These are phyloP conservation scores for Pleurotus citrinopileatus DNA, from an alignment of 768 basidiomycete species.

Conservation along the genomic window DNA sequence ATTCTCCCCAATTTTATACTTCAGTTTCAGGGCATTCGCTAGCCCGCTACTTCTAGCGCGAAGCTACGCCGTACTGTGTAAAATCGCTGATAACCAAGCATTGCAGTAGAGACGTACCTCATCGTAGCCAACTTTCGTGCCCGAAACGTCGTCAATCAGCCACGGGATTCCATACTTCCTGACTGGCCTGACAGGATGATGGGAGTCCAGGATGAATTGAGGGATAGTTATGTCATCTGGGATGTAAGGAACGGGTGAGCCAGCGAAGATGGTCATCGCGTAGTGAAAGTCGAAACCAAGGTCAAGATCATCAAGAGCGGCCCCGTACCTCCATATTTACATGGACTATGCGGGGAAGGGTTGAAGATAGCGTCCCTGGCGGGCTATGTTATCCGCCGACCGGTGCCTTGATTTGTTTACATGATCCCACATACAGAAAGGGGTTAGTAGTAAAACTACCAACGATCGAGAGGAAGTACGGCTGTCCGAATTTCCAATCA, in stretches of 20 bases:
- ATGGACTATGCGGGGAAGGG: background rate
- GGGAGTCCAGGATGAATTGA: conserved; percentile 49
- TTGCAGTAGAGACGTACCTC: conserved; percentile 28
- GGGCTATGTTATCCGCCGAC: conserved; percentile 10
- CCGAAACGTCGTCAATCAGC: conserved; percentile 50
- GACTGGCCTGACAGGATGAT: conserved; percentile 39
- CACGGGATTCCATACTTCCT: conserved; percentile 34
- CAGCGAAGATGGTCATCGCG: conserved; percentile 7
- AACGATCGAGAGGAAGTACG: too few relatives aligned
- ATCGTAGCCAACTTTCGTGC: conserved; percentile 31
- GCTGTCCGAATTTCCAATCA: too few relatives aligned
- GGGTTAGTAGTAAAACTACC: background rate
- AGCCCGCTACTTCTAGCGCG: conserved; percentile 27
- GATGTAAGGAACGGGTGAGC: conserved; percentile 32
- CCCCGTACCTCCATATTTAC: background rate
- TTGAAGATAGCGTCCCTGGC: conserved; percentile 3
- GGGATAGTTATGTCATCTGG: conserved; percentile 51
- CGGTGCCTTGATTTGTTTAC: background rate
- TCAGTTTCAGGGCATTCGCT: conserved; percentile 29
- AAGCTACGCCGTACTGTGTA: background rate
- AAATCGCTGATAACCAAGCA: background rate
- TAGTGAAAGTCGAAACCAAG: background rate
- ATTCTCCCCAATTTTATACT: conserved; percentile 26
- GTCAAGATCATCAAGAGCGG: too few relatives aligned
- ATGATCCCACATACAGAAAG: background rate